Evolutionary conservation across 345 rosid genomes (phyloP).

Genomic region (Salix dunnii): DNA sequence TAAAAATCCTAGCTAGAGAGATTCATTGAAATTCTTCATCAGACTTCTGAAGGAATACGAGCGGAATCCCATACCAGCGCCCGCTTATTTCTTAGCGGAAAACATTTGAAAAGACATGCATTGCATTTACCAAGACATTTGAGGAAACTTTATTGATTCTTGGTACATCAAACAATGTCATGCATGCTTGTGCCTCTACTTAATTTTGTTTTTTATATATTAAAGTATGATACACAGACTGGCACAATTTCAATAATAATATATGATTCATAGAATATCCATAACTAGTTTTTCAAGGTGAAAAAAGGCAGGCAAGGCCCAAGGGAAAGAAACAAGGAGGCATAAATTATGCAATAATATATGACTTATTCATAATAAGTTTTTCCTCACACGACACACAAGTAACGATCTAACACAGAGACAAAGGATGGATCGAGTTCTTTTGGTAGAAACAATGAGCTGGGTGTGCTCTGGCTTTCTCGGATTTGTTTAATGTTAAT

Average conservation of each 20-base stretch:
- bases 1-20: no score
- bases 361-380: no score
- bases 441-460: constrained; percentile 16
- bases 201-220: not conserved
- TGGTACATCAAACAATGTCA: not conserved
- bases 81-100: not conserved
- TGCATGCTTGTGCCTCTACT: not conserved
- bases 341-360: constrained; percentile 21
- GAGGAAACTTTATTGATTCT: not conserved
- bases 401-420: constrained; percentile 12
- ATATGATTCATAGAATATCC: not conserved
- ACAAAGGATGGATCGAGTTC: constrained; percentile 13
- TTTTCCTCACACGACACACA: no score
- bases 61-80: no score
- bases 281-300: constrained; percentile 22
- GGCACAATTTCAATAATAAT: not conserved
- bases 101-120: not conserved
- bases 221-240: not conserved
- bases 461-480: constrained; percentile 11
- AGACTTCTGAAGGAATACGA: no score
- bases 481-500: not conserved
- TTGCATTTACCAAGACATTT: not conserved
- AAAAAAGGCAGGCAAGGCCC: constrained; percentile 20
- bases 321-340: constrained; percentile 28
- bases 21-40: no score